Conservation (phyloP, 2,329 filamentous ascomycete genomes). For the Davidsoniella neocaledoniae region DNA sequence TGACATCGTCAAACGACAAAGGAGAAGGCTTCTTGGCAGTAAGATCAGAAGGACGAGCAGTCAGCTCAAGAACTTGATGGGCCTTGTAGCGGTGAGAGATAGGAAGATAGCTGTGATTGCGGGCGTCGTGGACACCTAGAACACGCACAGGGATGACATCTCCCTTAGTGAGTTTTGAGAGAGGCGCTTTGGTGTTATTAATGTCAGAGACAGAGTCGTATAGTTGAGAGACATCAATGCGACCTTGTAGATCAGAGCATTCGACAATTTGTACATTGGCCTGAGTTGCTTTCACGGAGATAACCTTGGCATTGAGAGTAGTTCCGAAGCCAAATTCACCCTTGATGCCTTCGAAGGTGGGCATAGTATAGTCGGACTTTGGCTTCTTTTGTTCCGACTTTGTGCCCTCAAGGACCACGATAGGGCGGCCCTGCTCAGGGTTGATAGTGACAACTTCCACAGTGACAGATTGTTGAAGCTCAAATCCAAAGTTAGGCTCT, state of each 20-base stretch:
- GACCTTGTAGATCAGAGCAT: slow-evolving; percentile 58
- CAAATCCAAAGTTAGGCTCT: slow-evolving; percentile 61
- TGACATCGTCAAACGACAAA: slow-evolving; percentile 55
- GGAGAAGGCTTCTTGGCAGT: slow-evolving; percentile 28
- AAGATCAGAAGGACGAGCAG: slow-evolving; percentile 55
- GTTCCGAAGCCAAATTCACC: slow-evolving; percentile 60
- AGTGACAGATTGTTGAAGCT: slow-evolving; percentile 57
- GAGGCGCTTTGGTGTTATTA: slow-evolving; percentile 60
- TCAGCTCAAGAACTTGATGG: slow-evolving; percentile 75
- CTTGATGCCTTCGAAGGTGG: slow-evolving; percentile 23
- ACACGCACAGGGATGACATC: slow-evolving; percentile 59
- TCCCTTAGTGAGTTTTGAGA: slow-evolving; percentile 42
- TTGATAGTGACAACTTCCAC: slow-evolving; percentile 61
- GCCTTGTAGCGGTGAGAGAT: slow-evolving; percentile 70
- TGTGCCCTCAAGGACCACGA: slow-evolving; percentile 31
- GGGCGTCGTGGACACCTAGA: slow-evolving; percentile 75
- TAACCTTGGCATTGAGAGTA: slow-evolving; percentile 58
- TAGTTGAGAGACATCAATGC: slow-evolving; percentile 77
- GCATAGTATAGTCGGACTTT: slow-evolving; percentile 14
- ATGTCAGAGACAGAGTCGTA: slow-evolving; percentile 86
- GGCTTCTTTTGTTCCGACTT: slow-evolving; percentile 26
- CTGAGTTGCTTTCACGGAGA: slow-evolving; percentile 80
- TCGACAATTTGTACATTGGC: slow-evolving; percentile 80
- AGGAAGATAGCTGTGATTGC: slow-evolving; percentile 79
- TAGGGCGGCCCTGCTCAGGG: slow-evolving; percentile 49